A percentile compares a stretch with the other conserved stretches of the same genome.
phyloP scores from a whole-genome alignment of 768 basidiomycete species.

The Boletus subparvulus region DNA sequence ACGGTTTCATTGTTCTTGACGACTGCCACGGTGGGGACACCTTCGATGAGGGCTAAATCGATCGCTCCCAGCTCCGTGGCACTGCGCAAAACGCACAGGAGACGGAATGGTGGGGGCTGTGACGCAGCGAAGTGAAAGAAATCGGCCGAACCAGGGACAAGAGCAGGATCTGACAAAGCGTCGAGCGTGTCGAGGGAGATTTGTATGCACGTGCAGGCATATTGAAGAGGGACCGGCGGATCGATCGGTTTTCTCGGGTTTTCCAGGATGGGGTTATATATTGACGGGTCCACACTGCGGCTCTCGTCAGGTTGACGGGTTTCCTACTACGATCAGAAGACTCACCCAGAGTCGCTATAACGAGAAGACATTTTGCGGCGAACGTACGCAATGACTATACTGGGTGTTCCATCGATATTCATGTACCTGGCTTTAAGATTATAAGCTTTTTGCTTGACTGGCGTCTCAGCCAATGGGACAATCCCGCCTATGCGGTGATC shows the following conservation, averaged over 20 bases:
- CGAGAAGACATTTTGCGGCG: constrained; percentile 35
- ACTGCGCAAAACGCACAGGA: constrained; percentile 39
- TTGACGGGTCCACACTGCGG: constrained; percentile 30
- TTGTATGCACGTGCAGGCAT: constrained; percentile 45
- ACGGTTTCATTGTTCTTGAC: constrained; percentile 43
- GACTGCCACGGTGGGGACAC: constrained; percentile 41
- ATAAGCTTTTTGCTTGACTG: constrained; percentile 52
- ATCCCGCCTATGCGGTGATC: constrained; percentile 48
- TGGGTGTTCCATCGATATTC: constrained; percentile 41
- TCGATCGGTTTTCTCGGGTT: constrained; percentile 41
- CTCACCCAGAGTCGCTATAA: constrained; percentile 18
- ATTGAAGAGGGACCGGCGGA: constrained; percentile 41
- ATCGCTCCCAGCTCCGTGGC: constrained; percentile 37
- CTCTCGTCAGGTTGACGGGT: constrained; percentile 1
- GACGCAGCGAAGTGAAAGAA: constrained; percentile 37
- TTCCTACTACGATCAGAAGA: background rate
- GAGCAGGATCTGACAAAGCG: constrained; percentile 41
- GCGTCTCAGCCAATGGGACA: constrained; percentile 49
- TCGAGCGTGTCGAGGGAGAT: constrained; percentile 46
- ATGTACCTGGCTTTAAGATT: constrained; percentile 62
- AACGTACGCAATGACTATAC: constrained; percentile 57
- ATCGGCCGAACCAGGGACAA: constrained; percentile 37
- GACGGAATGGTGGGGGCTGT: constrained; percentile 42
- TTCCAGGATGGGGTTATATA: constrained; percentile 32
- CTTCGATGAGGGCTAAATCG: constrained; percentile 44